Base-by-base conservation (phyloP, 495 filamentous ascomycete genomes). In the Penicillium lagena region DNA sequence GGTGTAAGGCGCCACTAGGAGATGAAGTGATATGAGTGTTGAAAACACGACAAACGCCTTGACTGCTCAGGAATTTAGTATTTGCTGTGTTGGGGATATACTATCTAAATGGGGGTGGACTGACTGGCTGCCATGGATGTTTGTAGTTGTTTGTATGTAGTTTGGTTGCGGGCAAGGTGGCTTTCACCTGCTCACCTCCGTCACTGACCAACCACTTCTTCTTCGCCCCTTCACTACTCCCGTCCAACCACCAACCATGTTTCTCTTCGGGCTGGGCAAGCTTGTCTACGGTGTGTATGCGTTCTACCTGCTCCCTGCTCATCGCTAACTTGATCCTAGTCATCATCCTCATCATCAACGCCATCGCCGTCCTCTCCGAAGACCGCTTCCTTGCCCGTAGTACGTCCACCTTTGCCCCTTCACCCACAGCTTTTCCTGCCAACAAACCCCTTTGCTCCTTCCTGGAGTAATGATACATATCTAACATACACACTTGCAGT, bases 381-480 rank as follows among this genome's bases (percentile, higher is more conserved):
- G 93, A 98, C 71, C 82, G 94, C 29, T 98, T 98, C 65, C 83
- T 98, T 40, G 93, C 94, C 40, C 81, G 94, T 55, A 93, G 89
- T 95, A 84, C 54, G 81, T 70, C 35, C 30, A 51, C 35, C 39
- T 37, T 22, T 22, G 40, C 29, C 31, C 37, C 35, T 12, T 48
- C 27, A 27, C 30, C 35, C n/a, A 34, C 32, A 31, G 14, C 22
- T 4, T 22, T 6, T 22, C 22, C 22, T 22, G 22, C 22, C 22
- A 22, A 0, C 22, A 22, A 22, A 22, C 22, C 22, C 22, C 22
- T 22, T 4, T 22, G 4, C 22, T 3, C 22, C 22, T 22, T 22
- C 2, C 2, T 4, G 6, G 2, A 6, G 4, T 22, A 22, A 22
- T 22, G 12, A 43, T 42, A 27, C 35, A 44, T 32, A 28, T 35